Evolutionary conservation across 192 early-diverging fungal genomes (phyloP), one percentile per base, ranked within the genome.

Genomic region (Entomortierella beljakovae): DNA sequence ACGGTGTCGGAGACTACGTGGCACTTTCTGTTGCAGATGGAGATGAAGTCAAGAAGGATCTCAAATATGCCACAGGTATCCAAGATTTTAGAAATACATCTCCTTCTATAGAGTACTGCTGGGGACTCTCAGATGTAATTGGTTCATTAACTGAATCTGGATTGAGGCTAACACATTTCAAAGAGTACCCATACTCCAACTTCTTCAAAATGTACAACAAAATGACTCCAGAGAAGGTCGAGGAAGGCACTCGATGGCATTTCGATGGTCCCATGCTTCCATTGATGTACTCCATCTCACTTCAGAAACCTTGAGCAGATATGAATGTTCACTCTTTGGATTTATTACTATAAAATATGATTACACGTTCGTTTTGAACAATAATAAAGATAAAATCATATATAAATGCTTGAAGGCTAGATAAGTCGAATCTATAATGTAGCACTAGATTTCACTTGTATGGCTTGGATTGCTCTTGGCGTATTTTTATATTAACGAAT

Each of bases 151-250:
- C 40, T 23, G 50, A 51, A 18, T 46, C 66, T 4, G 61, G 62
- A 0, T 15, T 79, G 49, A 23, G 46, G 11, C 42, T 79, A 18
- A 61, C 35, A 6, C 67, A 79, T 3, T 79, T 79, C 32, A 79
- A 70, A 28, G 75, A 79, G 46, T 79, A 79, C 29, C 61, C 67
- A 26, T 79, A 79, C 56, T 79, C 75, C 61, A 79, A 79, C 51
- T 79, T 70, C 49, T 70, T 51, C 57, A 70, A 65, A n/a, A 43
- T 60, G 18, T 79, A 63, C 50, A 64, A 69, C 18, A 22, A 59
- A 16, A 70, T 70, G 66, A 64, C 49, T 23, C 23, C 54, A 22
- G 75, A 79, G 25, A 49, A 64, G 46, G 56, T 64, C 1, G 42
- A 64, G 50, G 75, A 70, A 6, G 75, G 75, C 10, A 43, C 33